Evolutionary conservation across 768 basidiomycete species (phyloP).

Genomic region (Kwoniella dejecticola): DNA sequence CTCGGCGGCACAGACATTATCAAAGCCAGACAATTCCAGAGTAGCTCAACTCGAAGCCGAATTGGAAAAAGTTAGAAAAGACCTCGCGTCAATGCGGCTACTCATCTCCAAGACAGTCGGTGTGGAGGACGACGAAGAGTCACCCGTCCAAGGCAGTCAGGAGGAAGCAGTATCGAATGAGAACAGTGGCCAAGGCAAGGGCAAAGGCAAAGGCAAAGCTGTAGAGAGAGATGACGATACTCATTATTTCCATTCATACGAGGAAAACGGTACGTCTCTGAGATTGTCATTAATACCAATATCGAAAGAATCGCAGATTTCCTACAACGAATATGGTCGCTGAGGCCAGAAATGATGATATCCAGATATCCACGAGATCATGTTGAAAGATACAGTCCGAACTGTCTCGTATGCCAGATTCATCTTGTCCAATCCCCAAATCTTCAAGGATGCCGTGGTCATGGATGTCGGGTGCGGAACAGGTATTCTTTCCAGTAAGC

Average conservation of each 20-base stretch:
- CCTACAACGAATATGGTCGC: neutral
- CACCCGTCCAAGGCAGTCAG: neutral
- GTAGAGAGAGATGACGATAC: slow-evolving; percentile 75
- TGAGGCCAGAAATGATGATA: neutral
- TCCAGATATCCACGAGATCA: slow-evolving; percentile 88
- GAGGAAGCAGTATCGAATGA: slow-evolving; percentile 21
- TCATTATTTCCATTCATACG: slow-evolving; percentile 91
- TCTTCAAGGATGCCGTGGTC: slow-evolving; percentile 83
- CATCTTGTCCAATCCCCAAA: slow-evolving; percentile 75
- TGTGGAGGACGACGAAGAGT: slow-evolving; percentile 18
- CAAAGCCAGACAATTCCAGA: slow-evolving; percentile 40
- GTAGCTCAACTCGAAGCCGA: slow-evolving; percentile 67
- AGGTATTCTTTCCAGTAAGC: slow-evolving; percentile 67
- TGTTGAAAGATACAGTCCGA: slow-evolving; percentile 93
- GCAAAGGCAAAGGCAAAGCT: slow-evolving; percentile 40
- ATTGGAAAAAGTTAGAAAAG: slow-evolving; percentile 62
- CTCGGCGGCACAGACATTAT: slow-evolving; percentile 8
- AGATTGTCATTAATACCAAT: too few species aligned
- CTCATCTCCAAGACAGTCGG: slow-evolving; percentile 14
- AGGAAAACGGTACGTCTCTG: slow-evolving; percentile 69
- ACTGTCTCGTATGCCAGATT: slow-evolving; percentile 91
- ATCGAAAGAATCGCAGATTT: too few species aligned
- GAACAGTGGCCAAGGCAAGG: too few species aligned
- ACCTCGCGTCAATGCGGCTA: slow-evolving; percentile 59
- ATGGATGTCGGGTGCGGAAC: slow-evolving; percentile 97